Evolutionary conservation across 2,329 filamentous ascomycete species (phyloP).

Genomic region (Xylaria arbuscula): DNA sequence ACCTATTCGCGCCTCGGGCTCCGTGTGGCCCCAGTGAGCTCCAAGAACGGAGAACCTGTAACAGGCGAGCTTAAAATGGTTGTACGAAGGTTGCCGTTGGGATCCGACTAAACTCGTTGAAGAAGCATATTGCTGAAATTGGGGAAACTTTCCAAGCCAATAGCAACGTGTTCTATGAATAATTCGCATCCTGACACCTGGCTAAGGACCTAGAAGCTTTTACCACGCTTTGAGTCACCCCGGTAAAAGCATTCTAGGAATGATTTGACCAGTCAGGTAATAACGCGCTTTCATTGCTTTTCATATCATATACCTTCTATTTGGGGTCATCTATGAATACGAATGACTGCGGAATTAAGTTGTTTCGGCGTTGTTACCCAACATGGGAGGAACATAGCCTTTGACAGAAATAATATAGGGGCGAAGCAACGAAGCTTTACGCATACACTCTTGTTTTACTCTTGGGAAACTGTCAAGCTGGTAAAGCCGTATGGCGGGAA

Average conservation of each 20-base stretch:
- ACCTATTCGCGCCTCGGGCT: slow-evolving; percentile 13
- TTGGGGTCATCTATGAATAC: slow-evolving; percentile 29
- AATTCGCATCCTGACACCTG: slow-evolving; percentile 9
- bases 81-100: background rate
- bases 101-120: slow-evolving; percentile 7
- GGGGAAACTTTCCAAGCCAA: background rate
- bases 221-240: slow-evolving; percentile 2
- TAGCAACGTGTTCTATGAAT: slow-evolving; percentile 2
- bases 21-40: background rate
- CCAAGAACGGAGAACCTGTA: background rate
- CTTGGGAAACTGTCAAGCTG: slow-evolving; percentile 13
- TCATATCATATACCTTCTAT: background rate
- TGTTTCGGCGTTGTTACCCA: slow-evolving; percentile 25
- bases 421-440: slow-evolving; percentile 2
- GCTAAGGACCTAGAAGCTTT: slow-evolving; percentile 1
- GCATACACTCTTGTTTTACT: slow-evolving; percentile 10
- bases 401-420: slow-evolving; percentile 19
- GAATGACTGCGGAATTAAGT: background rate
- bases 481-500: slow-evolving; percentile 10
- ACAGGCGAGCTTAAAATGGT: slow-evolving; percentile 1
- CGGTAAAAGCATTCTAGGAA: background rate
- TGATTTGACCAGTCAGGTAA: background rate
- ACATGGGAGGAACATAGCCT: slow-evolving; percentile 23
- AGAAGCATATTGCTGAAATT: slow-evolving; percentile 6
- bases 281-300: background rate